Evolutionary conservation across 768 basidiomycete genomes (phyloP).

Genomic region (Pleurotus giganteus): DNA sequence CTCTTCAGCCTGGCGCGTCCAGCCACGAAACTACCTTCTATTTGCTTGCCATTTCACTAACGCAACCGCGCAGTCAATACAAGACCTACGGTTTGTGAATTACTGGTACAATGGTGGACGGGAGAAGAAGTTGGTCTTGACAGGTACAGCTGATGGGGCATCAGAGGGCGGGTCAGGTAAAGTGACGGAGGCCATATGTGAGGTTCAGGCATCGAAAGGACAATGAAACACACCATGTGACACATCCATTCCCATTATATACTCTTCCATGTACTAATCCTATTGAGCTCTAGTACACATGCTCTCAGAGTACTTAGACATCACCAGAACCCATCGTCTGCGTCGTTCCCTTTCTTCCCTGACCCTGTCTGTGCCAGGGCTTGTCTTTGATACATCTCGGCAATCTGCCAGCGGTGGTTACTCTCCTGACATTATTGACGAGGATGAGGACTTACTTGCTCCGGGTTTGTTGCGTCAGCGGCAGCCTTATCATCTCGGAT

Average conservation of each 20-base stretch:
- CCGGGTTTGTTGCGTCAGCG: slow-evolving; percentile 90
- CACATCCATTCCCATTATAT: not conserved
- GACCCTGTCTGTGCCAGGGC: slow-evolving; percentile 74
- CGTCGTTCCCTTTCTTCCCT: slow-evolving; percentile 69
- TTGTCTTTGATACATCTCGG: slow-evolving; percentile 93
- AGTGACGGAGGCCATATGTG: slow-evolving; percentile 51
- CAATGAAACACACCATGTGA: slow-evolving; percentile 15
- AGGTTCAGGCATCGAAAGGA: slow-evolving; percentile 19
- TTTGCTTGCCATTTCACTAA: slow-evolving; percentile 96
- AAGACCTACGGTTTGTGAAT: slow-evolving; percentile 82
- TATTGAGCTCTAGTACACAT: not conserved
- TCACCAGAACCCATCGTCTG: slow-evolving; percentile 82
- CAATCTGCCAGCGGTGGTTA: slow-evolving; percentile 50
- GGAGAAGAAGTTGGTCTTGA: slow-evolving; percentile 59
- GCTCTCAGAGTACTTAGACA: slow-evolving; percentile 11
- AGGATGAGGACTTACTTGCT: slow-evolving; percentile 60
- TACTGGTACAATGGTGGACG: slow-evolving; percentile 91
- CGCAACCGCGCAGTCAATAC: slow-evolving; percentile 78
- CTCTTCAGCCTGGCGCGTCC: slow-evolving; percentile 83
- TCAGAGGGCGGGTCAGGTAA: slow-evolving; percentile 33
- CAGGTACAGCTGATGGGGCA: slow-evolving; percentile 20
- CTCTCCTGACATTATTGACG: no score
- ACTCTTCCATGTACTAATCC: slow-evolving; percentile 7
- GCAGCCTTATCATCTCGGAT: slow-evolving; percentile 90
- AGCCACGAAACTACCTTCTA: slow-evolving; percentile 93